Conservation (phyloP, 495 filamentous ascomycete genomes). For the Penicillium taxi region DNA sequence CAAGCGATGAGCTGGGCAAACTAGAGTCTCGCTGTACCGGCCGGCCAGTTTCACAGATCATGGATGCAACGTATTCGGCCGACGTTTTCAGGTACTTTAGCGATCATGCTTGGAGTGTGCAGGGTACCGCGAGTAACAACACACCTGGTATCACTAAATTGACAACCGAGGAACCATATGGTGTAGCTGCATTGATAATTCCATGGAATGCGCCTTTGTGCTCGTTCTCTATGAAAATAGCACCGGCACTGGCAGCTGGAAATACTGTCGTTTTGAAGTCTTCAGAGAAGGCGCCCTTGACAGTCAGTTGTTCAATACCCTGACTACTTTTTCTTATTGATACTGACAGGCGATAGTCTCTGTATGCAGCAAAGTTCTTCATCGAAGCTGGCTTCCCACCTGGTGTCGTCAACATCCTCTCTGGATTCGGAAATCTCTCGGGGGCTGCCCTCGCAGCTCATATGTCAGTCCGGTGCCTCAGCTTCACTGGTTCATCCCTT, state of each 20-base stretch:
- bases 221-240: constrained; percentile 44
- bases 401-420: constrained; percentile 48
- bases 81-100: constrained; percentile 22
- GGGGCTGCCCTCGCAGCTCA: constrained; percentile 46
- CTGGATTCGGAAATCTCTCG: constrained; percentile 44
- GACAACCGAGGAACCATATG: constrained; percentile 28
- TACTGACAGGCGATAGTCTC: constrained; percentile 32
- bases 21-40: constrained; percentile 34
- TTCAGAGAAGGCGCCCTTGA: constrained; percentile 51
- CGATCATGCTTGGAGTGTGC: constrained; percentile 23
- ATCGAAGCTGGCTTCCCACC: constrained; percentile 49
- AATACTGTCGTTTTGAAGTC: constrained; percentile 54
- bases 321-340: constrained; percentile 26
- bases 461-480: constrained; percentile 69
- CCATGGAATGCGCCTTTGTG: constrained; percentile 31
- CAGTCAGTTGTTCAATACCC: constrained; percentile 20
- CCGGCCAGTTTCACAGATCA: constrained; percentile 23
- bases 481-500: constrained; percentile 78
- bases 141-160: constrained; percentile 49
- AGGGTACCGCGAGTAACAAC: constrained; percentile 50
- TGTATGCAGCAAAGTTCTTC: constrained; percentile 66
- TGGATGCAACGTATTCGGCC: constrained; percentile 15
- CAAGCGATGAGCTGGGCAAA: constrained; percentile 41
- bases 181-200: constrained; percentile 27
- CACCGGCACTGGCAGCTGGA: constrained; percentile 49